These are phyloP conservation scores for Pleurotus djamor DNA, from an alignment of 768 basidiomycete species.

Conservation along the genomic window DNA sequence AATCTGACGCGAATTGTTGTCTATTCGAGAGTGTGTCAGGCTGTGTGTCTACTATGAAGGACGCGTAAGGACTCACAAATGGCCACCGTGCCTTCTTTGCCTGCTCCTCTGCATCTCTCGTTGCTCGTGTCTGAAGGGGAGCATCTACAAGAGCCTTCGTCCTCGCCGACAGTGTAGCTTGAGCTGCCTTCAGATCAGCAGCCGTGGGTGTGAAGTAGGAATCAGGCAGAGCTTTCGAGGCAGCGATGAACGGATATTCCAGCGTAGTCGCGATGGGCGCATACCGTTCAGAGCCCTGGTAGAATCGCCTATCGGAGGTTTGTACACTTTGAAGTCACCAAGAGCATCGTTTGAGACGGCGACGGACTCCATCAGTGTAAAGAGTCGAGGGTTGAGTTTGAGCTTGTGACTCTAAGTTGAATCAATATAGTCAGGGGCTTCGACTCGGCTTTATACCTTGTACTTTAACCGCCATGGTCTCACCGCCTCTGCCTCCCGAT, in stretches of 20 bases:
- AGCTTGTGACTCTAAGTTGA: no score
- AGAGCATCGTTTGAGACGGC: not conserved
- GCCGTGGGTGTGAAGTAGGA: conserved; percentile 72
- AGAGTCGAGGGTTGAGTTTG: no score
- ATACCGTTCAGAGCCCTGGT: not conserved
- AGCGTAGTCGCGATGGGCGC: not conserved
- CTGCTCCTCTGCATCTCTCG: conserved; percentile 60
- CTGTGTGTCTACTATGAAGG: not conserved
- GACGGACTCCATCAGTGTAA: no score
- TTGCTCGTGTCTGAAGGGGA: conserved; percentile 64
- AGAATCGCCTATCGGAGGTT: conserved; percentile 13
- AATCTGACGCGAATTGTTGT: conserved; percentile 83
- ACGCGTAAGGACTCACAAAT: conserved; percentile 38
- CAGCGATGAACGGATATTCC: conserved; percentile 4
- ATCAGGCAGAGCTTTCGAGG: conserved; percentile 54
- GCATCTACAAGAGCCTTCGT: conserved; percentile 65
- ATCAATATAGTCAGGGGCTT: no score
- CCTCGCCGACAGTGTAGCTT: conserved; percentile 58
- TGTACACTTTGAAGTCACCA: conserved; percentile 22
- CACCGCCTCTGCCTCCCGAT: not conserved
- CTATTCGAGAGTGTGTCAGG: conserved; percentile 31
- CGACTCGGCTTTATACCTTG: no score
- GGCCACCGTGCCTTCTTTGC: conserved; percentile 71
- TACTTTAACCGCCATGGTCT: no score
- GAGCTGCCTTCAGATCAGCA: conserved; percentile 69